Evolutionary conservation across 2,329 filamentous ascomycete genomes (phyloP).

Genomic region (Claviceps cyperi): DNA sequence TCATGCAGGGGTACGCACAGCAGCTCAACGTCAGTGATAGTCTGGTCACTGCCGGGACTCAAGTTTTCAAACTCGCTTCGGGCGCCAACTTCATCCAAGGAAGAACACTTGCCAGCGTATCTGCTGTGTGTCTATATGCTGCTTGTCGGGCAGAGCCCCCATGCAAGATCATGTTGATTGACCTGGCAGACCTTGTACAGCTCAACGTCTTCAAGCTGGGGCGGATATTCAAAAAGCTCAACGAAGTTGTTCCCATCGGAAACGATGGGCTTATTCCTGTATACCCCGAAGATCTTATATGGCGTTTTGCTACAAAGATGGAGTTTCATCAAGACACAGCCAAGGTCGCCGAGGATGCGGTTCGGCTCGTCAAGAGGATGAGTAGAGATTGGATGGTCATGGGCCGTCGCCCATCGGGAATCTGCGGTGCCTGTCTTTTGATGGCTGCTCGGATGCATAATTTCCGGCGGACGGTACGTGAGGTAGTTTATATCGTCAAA

Average conservation of each 20-base stretch:
- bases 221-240: slow-evolving; percentile 72
- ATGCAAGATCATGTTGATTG: slow-evolving; percentile 86
- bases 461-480: slow-evolving; percentile 78
- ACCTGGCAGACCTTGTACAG: slow-evolving; percentile 70
- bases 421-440: slow-evolving; percentile 87
- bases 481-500: slow-evolving; percentile 97
- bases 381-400: slow-evolving; percentile 95
- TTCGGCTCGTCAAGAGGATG: slow-evolving; percentile 82
- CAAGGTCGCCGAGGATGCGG: slow-evolving; percentile 76
- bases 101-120: slow-evolving; percentile 69
- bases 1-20: slow-evolving; percentile 48
- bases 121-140: slow-evolving; percentile 81
- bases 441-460: slow-evolving; percentile 97
- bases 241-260: slow-evolving; percentile 56
- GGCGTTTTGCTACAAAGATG: slow-evolving; percentile 78
- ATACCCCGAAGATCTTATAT: slow-evolving; percentile 79
- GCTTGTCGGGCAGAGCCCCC: slow-evolving; percentile 67
- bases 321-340: slow-evolving; percentile 75
- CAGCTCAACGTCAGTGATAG: slow-evolving; percentile 46
- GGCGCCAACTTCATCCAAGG: slow-evolving; percentile 72
- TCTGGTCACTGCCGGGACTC: slow-evolving; percentile 49
- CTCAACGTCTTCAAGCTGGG: slow-evolving; percentile 90
- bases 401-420: slow-evolving; percentile 80
- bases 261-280: slow-evolving; percentile 53
- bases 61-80: slow-evolving; percentile 64